Percentiles rank a stretch among this genome's conserved stretches.
Conservation (phyloP, 371 early-diverging fungal genomes). For the Zopfochytrium polystomum region DNA sequence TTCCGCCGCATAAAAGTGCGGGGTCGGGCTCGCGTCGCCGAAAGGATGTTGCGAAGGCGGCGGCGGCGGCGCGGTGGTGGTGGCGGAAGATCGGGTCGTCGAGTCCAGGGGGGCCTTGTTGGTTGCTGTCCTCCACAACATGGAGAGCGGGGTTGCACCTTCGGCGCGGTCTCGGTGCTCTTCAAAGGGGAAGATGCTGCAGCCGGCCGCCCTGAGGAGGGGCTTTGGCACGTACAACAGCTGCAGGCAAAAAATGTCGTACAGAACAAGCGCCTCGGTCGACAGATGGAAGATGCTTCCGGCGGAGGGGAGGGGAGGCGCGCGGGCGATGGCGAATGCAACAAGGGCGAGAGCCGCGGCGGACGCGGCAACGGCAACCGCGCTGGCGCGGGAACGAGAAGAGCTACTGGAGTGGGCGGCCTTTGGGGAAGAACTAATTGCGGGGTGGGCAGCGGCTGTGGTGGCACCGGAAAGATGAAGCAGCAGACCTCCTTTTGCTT, state of each 20-base stretch:
- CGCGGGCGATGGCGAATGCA: background rate
- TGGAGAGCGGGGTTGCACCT: constrained; percentile 7
- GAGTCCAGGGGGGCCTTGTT: background rate
- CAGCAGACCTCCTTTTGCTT: too few species aligned
- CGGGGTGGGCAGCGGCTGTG: too few species aligned
- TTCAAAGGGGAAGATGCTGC: constrained; percentile 13
- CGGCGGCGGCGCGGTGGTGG: background rate
- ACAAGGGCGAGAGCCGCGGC: background rate
- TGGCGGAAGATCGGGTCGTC: background rate
- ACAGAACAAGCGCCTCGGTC: constrained; percentile 16
- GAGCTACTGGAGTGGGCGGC: too few species aligned
- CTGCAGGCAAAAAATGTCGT: constrained; percentile 22
- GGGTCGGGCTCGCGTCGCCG: too few species aligned
- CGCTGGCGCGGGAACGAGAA: too few species aligned
- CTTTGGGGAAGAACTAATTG: too few species aligned
- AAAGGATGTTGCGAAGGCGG: background rate
- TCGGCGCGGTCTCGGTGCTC: background rate
- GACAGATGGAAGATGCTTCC: constrained; percentile 5
- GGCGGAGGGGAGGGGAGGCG: background rate
- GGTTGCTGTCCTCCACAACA: constrained; percentile 14
- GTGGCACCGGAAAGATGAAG: too few species aligned
- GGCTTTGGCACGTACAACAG: constrained; percentile 11
- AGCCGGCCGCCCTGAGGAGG: constrained; percentile 16
- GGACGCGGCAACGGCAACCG: too few species aligned
- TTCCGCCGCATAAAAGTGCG: background rate